Evolutionary conservation across 345 rosid species (phyloP).

Genomic region (Physaria fendleri): DNA sequence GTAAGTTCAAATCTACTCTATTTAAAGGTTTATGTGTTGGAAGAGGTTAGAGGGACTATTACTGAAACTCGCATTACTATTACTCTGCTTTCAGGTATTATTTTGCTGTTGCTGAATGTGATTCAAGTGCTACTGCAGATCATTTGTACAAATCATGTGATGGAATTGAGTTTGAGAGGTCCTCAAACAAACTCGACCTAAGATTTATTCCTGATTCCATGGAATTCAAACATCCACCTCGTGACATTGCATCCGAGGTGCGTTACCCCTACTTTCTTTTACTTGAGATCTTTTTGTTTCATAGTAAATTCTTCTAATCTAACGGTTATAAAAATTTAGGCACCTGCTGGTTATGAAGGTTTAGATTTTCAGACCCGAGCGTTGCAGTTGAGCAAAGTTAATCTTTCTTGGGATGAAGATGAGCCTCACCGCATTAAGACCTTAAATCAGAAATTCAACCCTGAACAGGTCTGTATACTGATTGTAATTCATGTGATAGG

Average conservation of each 20-base stretch:
- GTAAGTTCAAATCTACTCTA: constrained; percentile 33
- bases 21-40: neutral
- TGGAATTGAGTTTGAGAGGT: constrained; percentile 84
- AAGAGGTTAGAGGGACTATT: neutral
- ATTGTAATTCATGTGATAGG: neutral
- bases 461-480: constrained; percentile 57
- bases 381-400: constrained; percentile 71
- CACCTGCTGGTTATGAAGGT: constrained; percentile 65
- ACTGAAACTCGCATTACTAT: neutral
- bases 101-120: constrained; percentile 80
- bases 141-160: constrained; percentile 73
- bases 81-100: constrained; percentile 51
- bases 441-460: constrained; percentile 61
- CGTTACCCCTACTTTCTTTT: neutral
- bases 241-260: constrained; percentile 87
- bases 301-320: neutral
- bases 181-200: constrained; percentile 86
- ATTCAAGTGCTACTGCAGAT: constrained; percentile 78
- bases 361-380: constrained; percentile 73
- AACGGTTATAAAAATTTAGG: constrained; percentile 31
- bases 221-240: constrained; percentile 87
- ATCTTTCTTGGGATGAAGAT: constrained; percentile 93
- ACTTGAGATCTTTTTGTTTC: neutral
- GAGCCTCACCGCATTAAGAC: constrained; percentile 82
- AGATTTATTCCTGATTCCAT: constrained; percentile 88